A percentile compares a stretch with the other conserved stretches of the same genome.
Conservation (phyloP, 106 monocot species). For the Vanilla planifolia region DNA sequence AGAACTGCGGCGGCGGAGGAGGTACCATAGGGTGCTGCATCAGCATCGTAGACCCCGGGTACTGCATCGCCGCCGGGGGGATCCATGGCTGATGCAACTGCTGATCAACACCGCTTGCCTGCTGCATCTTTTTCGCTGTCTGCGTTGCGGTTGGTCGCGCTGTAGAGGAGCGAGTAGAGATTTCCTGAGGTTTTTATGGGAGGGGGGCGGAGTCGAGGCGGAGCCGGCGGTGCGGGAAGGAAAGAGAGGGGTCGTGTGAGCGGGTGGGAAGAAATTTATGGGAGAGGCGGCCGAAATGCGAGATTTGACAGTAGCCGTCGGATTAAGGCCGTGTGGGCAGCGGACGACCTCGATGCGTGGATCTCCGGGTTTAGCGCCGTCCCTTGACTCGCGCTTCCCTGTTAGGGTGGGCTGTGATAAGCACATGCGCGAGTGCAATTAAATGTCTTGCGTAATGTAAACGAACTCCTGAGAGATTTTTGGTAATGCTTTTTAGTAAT, state of each 20-base stretch:
- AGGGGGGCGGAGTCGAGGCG: not conserved
- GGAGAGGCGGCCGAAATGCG: not conserved
- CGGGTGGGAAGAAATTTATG: not conserved
- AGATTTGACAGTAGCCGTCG: conserved; percentile 7
- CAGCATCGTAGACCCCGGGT: conserved; percentile 6
- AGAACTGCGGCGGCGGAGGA: not conserved
- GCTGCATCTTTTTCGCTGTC: not conserved
- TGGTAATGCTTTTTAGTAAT: no score
- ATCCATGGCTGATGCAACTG: conserved; percentile 3
- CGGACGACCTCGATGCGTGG: conserved; percentile 1
- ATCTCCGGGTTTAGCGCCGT: not conserved
- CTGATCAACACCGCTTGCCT: not conserved
- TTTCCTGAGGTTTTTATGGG: not conserved
- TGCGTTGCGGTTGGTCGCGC: no score
- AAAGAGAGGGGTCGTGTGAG: not conserved
- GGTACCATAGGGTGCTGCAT: conserved; percentile 4
- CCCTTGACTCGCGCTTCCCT: not conserved
- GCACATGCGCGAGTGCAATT: no score
- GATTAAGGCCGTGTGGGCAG: not conserved
- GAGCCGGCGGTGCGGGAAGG: not conserved
- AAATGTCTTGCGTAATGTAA: no score
- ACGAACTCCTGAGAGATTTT: no score
- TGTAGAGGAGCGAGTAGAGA: no score
- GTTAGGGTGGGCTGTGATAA: no score
- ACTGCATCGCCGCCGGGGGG: conserved; percentile 3